Conservation (phyloP, 78 protist genomes). For the Ministeria vibrans region DNA sequence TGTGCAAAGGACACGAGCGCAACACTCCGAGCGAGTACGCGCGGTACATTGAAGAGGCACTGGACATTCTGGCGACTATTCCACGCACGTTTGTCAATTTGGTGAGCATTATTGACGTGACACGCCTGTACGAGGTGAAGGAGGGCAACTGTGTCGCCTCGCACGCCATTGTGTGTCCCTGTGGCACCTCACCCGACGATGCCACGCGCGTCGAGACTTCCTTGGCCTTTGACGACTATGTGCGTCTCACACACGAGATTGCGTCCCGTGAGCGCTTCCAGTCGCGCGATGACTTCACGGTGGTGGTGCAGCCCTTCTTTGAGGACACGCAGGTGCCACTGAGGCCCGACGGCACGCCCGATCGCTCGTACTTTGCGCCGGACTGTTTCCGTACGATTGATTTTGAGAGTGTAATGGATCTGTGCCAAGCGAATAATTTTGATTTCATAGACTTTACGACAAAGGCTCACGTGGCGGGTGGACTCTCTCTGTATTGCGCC, state of each 20-base stretch:
- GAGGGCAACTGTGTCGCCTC: not conserved
- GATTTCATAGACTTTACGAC: not conserved
- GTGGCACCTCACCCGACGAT: not conserved
- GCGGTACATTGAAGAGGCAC: not conserved
- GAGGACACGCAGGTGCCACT: not conserved
- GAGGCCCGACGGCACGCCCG: not conserved
- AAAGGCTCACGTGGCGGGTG: not conserved
- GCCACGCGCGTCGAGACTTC: not conserved
- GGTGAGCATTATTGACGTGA: not conserved
- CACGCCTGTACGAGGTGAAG: not conserved
- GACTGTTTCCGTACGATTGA: constrained; percentile 16
- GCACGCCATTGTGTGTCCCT: not conserved
- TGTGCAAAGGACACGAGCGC: not conserved
- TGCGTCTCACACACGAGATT: not conserved
- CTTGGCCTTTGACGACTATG: too few species aligned
- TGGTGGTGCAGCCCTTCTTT: not conserved
- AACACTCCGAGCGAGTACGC: not conserved
- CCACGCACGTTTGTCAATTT: constrained; percentile 6
- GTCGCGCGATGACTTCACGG: not conserved
- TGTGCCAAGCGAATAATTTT: too few species aligned
- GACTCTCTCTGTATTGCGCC: not conserved
- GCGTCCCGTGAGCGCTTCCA: not conserved
- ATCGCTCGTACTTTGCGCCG: constrained; percentile 3
- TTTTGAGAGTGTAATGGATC: too few species aligned
- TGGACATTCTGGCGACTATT: not conserved